Percentiles rank a stretch among this genome's conserved stretches.
Conservation (phyloP, 306 rosid genomes). For the Cyclanthera cordifolia region DNA sequence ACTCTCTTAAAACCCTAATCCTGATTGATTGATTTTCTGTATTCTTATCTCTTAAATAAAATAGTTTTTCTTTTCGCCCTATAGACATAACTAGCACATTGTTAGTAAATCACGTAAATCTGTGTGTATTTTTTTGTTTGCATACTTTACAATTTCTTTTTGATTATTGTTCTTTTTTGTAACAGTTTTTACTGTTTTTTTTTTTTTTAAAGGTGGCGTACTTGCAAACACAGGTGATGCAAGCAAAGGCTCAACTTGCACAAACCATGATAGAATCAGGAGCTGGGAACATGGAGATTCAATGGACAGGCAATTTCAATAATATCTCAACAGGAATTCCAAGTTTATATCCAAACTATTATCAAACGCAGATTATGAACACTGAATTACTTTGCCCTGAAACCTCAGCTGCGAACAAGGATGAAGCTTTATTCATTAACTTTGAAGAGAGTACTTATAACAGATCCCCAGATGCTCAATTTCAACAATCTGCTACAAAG, state of each 20-base stretch:
- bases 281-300: slow-evolving; percentile 36
- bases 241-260: slow-evolving; percentile 63
- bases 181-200: no score
- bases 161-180: not conserved
- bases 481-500: slow-evolving; percentile 32
- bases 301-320: slow-evolving; percentile 31
- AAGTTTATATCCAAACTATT: slow-evolving; percentile 27
- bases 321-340: slow-evolving; percentile 20
- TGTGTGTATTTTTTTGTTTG: no score
- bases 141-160: no score
- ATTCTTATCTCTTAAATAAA: no score
- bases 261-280: slow-evolving; percentile 39
- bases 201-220: slow-evolving; percentile 68
- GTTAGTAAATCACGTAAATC: no score
- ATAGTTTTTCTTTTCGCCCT: no score
- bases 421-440: slow-evolving; percentile 26
- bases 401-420: slow-evolving; percentile 51
- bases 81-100: no score
- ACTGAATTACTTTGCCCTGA: slow-evolving; percentile 59
- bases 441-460: slow-evolving; percentile 30
- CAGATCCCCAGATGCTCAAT: slow-evolving; percentile 9
- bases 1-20: no score
- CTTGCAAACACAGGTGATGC: slow-evolving; percentile 80
- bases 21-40: no score
- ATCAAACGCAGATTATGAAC: slow-evolving; percentile 29